A percentile compares a stretch with the other conserved stretches of the same genome.
Evolutionary conservation across 306 rosid genomes (phyloP).

Genomic region (Abrus pulchellus): DNA sequence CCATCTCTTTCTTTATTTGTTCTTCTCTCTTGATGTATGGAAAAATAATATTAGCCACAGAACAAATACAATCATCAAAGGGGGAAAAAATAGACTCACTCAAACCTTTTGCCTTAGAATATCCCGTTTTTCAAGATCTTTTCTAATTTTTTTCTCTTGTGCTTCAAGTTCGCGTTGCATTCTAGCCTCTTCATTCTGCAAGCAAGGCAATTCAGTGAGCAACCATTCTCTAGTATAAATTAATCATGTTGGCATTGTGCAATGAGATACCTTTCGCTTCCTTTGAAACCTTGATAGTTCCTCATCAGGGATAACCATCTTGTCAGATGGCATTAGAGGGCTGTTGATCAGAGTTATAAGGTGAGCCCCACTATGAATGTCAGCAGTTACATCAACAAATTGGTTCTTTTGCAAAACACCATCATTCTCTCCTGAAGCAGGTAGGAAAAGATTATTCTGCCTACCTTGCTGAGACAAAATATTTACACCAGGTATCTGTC

Average conservation of each 20-base stretch:
- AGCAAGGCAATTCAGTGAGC: conserved; percentile 38
- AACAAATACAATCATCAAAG: conserved; percentile 26
- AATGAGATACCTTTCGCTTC: conserved; percentile 71
- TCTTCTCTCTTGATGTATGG: conserved; percentile 71
- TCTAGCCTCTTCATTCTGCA: conserved; percentile 74
- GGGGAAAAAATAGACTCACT: conserved; percentile 1
- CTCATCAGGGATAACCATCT: conserved; percentile 59
- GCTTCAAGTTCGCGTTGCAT: conserved; percentile 78
- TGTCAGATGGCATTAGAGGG: conserved; percentile 56
- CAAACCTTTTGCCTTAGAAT: conserved; percentile 77
- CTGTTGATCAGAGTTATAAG: conserved; percentile 56
- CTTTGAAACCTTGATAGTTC: conserved; percentile 62
- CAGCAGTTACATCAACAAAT: conserved; percentile 51
- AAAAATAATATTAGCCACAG: conserved; percentile 43
- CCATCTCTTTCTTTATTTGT: conserved; percentile 74
- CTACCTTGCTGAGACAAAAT: conserved; percentile 63
- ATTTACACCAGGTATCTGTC: conserved; percentile 60
- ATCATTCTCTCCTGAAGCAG: conserved; percentile 57
- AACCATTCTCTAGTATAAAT: conserved; percentile 20
- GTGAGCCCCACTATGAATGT: conserved; percentile 56
- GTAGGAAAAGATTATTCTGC: conserved; percentile 54
- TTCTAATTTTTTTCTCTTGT: conserved; percentile 74
- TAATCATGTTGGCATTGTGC: conserved; percentile 25
- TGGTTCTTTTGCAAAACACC: conserved; percentile 50
- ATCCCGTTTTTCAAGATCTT: conserved; percentile 85